Evolutionary conservation across 306 rosid genomes (phyloP).

Genomic region (Pterocarpus macrocarpus): DNA sequence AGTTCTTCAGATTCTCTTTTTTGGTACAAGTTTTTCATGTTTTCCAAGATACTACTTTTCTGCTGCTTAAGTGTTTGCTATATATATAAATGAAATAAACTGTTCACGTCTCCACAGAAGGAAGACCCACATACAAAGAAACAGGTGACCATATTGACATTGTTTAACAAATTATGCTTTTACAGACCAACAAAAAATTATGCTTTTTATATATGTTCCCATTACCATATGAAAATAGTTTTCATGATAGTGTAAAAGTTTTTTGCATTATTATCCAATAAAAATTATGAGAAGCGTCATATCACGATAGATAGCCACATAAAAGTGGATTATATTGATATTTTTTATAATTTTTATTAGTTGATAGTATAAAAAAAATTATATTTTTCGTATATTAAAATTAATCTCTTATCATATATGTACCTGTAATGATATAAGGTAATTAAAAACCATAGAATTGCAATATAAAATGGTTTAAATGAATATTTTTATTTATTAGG

Average conservation of each 20-base stretch:
- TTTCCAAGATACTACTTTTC: slow-evolving; percentile 40
- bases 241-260: too few species aligned
- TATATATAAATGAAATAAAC: slow-evolving; percentile 23
- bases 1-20: slow-evolving; percentile 35
- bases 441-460: background rate
- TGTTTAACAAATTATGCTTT: slow-evolving; percentile 35
- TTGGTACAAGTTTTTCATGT: slow-evolving; percentile 16
- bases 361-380: too few species aligned
- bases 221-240: background rate
- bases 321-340: too few species aligned
- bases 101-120: background rate
- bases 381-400: too few species aligned
- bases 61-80: slow-evolving; percentile 32
- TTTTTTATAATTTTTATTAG: too few species aligned
- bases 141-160: background rate
- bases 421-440: background rate
- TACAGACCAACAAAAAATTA: background rate
- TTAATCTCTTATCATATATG: background rate
- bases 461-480: background rate
- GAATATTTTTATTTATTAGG: background rate
- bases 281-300: too few species aligned
- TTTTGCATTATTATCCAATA: too few species aligned
- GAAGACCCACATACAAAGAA: slow-evolving; percentile 29
- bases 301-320: too few species aligned
- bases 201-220: slow-evolving; percentile 23